A percentile compares a stretch with the other conserved stretches of the same genome.
These are phyloP conservation scores for Zopfochytrium polystomum DNA, from an alignment of 371 early-diverging fungal genomes.

Conservation along the genomic window DNA sequence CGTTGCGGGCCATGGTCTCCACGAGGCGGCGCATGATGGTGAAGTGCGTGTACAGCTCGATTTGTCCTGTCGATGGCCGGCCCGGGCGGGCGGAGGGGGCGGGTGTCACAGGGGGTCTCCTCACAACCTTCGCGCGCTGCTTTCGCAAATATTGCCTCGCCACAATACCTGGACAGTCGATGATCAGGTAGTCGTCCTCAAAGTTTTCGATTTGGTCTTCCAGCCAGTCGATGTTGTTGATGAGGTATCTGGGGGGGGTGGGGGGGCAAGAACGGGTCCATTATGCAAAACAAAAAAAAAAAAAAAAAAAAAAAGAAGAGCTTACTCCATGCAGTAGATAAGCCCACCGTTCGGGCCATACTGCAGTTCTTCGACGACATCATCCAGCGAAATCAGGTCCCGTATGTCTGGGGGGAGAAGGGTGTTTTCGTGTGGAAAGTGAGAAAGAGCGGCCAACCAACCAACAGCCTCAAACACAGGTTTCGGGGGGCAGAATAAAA, in stretches of 20 bases:
- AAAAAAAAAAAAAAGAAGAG: background rate
- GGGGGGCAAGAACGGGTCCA: background rate
- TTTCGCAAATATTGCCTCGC: conserved; percentile 5
- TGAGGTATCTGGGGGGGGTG: conserved; percentile 53
- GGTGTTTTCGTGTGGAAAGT: too few relatives aligned
- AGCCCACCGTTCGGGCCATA: conserved; percentile 99
- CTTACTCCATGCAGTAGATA: conserved; percentile 90
- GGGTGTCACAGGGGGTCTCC: background rate
- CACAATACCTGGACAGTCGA: conserved; percentile 99
- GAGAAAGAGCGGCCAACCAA: too few relatives aligned
- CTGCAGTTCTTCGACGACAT: conserved; percentile 96
- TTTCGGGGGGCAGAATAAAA: too few relatives aligned
- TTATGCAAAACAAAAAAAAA: too few relatives aligned
- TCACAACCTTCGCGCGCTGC: background rate
- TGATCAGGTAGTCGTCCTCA: conserved; percentile 93
- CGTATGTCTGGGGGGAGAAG: too few relatives aligned
- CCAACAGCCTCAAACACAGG: too few relatives aligned
- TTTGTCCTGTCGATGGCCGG: conserved; percentile 63
- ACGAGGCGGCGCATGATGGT: conserved; percentile 86
- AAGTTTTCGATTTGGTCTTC: conserved; percentile 86
- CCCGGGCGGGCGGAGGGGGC: background rate
- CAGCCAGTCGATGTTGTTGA: conserved; percentile 95
- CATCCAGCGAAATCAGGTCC: conserved; percentile 93
- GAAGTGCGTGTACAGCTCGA: conserved; percentile 99
- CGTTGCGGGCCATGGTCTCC: conserved; percentile 54